These are phyloP conservation scores for Aspergillus chevalieri DNA, from an alignment of 2,329 filamentous ascomycete species.

Conservation along the genomic window DNA sequence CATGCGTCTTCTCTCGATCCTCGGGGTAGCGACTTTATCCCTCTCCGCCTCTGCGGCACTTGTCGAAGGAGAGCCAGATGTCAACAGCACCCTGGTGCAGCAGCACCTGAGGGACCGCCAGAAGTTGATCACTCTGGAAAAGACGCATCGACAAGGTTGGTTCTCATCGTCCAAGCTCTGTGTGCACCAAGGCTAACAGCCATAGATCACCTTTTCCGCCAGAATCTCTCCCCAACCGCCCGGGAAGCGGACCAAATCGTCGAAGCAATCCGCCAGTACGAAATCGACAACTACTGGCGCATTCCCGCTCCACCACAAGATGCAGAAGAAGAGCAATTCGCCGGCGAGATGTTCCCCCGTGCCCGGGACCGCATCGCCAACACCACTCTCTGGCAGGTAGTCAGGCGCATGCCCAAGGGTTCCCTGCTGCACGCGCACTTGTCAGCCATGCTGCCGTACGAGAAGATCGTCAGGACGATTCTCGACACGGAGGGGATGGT, in stretches of 20 bases:
- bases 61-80: slow-evolving; percentile 2
- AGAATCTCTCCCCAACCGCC: slow-evolving; percentile 63
- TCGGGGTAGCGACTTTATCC: background rate
- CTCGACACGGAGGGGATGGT: slow-evolving; percentile 65
- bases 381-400: slow-evolving; percentile 78
- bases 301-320: slow-evolving; percentile 5
- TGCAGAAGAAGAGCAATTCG: slow-evolving; percentile 29
- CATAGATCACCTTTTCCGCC: slow-evolving; percentile 17
- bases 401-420: slow-evolving; percentile 81
- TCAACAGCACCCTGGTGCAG: slow-evolving; percentile 32
- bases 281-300: slow-evolving; percentile 16
- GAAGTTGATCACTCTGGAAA: slow-evolving; percentile 69
- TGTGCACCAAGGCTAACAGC: background rate
- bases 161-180: slow-evolving; percentile 10
- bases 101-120: slow-evolving; percentile 69
- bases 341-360: slow-evolving; percentile 87
- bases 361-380: slow-evolving; percentile 78
- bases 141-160: slow-evolving; percentile 69
- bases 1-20: background rate
- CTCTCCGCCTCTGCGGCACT: background rate
- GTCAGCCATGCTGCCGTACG: slow-evolving; percentile 81
- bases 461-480: slow-evolving; percentile 65
- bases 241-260: slow-evolving; percentile 56
- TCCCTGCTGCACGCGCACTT: slow-evolving; percentile 64
- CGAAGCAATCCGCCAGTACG: slow-evolving; percentile 37